Base-by-base conservation (phyloP, 2,329 filamentous ascomycete genomes). In the Plectosphaerella cucumerina region DNA sequence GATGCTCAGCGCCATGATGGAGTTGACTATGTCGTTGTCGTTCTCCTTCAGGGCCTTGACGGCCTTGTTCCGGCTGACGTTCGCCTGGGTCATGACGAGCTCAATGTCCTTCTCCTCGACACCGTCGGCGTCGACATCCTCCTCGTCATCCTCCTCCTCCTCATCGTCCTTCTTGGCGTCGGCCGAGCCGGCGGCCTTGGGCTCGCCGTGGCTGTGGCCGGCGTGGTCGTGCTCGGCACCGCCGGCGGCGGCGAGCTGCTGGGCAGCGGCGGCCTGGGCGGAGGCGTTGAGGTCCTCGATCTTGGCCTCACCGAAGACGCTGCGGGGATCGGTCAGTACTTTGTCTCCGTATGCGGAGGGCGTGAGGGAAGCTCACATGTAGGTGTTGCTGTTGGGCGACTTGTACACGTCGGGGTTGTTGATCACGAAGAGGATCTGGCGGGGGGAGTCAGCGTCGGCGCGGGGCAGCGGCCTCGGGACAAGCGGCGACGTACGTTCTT, bases 401-500 rank as follows among this genome's bases (percentile, higher is more conserved):
- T 96, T 96, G 87, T 97, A 99, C 73, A 99, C 94, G 76, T 99
- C 94, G 65, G 94, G 94, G 79, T 92, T 89, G 87, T 96, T 97
- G 81, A 99, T 97, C 69, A 99, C 95, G 76, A 99, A 99, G 68
- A 99, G 89, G 68, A 99, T 96, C 92, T 97, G 65, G 60, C 55
- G 15, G 50, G 52, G n/a, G 37, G 41, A 26, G 55, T 62, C 47
- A 59, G 59, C 53, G 18, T 2, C 3, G 39, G 39, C 39, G 18
- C 39, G 45, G 43, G 47, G n/a, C 31, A 31, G 42, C 2, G 10
- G 23, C 48, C 46, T 45, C 42, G 15, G 35, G 14, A 37, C 14
- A 18, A 6, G 35, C 15, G 15, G 17, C 26, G 34, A 88, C 92
- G 82, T 80, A 97, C 93, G 80, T 97, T 97, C 86, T 99, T 99